Evolutionary conservation across 2,329 filamentous ascomycete species (phyloP).

Genomic region (Calonectria fujianensis): DNA sequence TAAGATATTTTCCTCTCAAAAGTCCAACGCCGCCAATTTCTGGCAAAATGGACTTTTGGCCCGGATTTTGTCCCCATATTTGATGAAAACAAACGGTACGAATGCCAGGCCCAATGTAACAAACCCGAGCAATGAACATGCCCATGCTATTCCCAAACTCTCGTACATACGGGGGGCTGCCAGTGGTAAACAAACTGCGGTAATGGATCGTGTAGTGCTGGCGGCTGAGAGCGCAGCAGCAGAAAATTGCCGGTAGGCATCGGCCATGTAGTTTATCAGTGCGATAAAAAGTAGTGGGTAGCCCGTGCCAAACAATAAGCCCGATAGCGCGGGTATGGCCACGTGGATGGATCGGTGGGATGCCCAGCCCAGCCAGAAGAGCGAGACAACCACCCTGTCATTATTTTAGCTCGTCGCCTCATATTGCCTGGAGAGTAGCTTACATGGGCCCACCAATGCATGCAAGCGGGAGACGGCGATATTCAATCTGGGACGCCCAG

Average conservation of each 20-base stretch:
- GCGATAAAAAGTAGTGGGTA: constrained; percentile 33
- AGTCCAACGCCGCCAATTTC: not conserved
- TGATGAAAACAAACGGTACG: constrained; percentile 46
- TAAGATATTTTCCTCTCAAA: not conserved
- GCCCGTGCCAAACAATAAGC: constrained; percentile 20
- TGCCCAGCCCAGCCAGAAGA: constrained; percentile 51
- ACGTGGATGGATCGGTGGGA: not conserved
- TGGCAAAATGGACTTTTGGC: constrained; percentile 24
- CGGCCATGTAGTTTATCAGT: constrained; percentile 38
- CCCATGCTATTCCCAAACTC: constrained; percentile 44
- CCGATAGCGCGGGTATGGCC: constrained; percentile 14
- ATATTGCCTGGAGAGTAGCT: not conserved
- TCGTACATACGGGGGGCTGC: constrained; percentile 44
- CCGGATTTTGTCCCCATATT: constrained; percentile 28
- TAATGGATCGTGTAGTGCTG: constrained; percentile 33
- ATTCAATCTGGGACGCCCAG: constrained; percentile 43
- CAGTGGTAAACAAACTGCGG: constrained; percentile 37
- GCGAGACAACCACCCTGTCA: constrained; percentile 35
- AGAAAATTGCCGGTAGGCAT: constrained; percentile 35
- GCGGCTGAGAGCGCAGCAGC: constrained; percentile 38
- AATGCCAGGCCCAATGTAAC: constrained; percentile 36
- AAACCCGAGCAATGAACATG: constrained; percentile 41
- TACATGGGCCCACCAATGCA: constrained; percentile 40
- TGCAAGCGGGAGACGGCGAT: constrained; percentile 45
- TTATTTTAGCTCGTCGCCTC: not conserved